These are phyloP conservation scores for Cicer chorassanicum DNA, from an alignment of 306 rosid species.

Conservation along the genomic window DNA sequence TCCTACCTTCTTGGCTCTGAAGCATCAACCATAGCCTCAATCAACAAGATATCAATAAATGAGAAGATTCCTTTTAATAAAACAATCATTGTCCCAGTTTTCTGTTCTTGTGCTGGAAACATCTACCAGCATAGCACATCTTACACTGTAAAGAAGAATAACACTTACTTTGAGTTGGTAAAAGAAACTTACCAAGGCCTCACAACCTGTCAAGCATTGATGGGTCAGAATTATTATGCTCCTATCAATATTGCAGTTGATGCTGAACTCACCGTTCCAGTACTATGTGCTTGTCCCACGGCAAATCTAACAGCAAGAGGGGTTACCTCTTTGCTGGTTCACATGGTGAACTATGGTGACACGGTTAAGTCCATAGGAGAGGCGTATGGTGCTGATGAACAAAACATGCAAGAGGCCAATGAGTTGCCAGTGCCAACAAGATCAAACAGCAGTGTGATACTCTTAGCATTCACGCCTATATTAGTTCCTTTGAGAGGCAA, in stretches of 20 bases:
- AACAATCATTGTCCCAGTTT: slow-evolving; percentile 53
- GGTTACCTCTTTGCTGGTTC: slow-evolving; percentile 48
- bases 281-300: slow-evolving; percentile 61
- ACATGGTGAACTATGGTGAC: slow-evolving; percentile 45
- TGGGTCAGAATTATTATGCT: slow-evolving; percentile 58
- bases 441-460: slow-evolving; percentile 20
- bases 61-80: slow-evolving; percentile 46
- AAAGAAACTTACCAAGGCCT: slow-evolving; percentile 54
- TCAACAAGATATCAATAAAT: slow-evolving; percentile 47
- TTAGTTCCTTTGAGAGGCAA: slow-evolving; percentile 54
- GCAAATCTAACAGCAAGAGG: slow-evolving; percentile 49
- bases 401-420: slow-evolving; percentile 54
- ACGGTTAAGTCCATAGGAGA: slow-evolving; percentile 46
- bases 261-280: slow-evolving; percentile 48
- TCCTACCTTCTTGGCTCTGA: slow-evolving; percentile 59
- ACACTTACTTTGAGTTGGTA: slow-evolving; percentile 46
- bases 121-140: slow-evolving; percentile 56
- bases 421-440: slow-evolving; percentile 30
- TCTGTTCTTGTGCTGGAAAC: slow-evolving; percentile 59
- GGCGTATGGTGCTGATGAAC: slow-evolving; percentile 48
- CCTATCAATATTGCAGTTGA: slow-evolving; percentile 40
- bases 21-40: slow-evolving; percentile 54
- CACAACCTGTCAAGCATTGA: slow-evolving; percentile 60
- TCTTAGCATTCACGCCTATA: slow-evolving; percentile 44
- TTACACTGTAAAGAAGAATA: slow-evolving; percentile 34